Conservation (phyloP, 2,329 filamentous ascomycete species). For the Arachnopeziza araneosa region DNA sequence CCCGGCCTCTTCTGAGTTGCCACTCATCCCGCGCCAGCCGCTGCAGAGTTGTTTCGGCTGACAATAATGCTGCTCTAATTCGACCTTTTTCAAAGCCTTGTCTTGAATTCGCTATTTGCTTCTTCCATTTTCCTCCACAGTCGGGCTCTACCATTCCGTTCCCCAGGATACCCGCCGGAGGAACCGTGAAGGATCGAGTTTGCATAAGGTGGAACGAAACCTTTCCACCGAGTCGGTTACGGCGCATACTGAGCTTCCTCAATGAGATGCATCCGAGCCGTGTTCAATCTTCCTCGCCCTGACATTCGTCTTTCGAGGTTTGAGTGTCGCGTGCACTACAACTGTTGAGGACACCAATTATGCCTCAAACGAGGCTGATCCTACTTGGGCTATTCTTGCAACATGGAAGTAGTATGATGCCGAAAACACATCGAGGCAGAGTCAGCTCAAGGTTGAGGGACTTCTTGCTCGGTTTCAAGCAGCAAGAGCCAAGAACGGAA, state of each 20-base stretch:
- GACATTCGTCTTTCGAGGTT: not conserved
- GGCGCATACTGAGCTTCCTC: not conserved
- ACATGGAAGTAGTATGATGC: too few species aligned
- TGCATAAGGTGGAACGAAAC: not conserved
- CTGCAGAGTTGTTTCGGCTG: not conserved
- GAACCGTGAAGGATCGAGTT: not conserved
- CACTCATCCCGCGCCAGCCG: not conserved
- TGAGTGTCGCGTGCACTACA: not conserved
- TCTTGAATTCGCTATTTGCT: not conserved
- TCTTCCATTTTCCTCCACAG: not conserved
- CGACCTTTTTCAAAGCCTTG: not conserved
- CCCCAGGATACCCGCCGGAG: not conserved
- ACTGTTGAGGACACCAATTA: not conserved
- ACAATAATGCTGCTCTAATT: not conserved
- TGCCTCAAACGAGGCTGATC: not conserved
- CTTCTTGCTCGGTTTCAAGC: too few species aligned
- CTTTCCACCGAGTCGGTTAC: not conserved
- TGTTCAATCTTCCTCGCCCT: not conserved
- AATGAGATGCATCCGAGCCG: not conserved
- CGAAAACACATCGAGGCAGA: too few species aligned
- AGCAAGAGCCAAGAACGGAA: too few species aligned
- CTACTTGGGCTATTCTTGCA: too few species aligned
- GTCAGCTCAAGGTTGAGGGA: too few species aligned
- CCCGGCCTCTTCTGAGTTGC: not conserved
- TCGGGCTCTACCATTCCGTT: not conserved